phyloP scores from a whole-genome alignment of 2,329 filamentous ascomycete genomes.

The Cryphonectria carpinicola region DNA sequence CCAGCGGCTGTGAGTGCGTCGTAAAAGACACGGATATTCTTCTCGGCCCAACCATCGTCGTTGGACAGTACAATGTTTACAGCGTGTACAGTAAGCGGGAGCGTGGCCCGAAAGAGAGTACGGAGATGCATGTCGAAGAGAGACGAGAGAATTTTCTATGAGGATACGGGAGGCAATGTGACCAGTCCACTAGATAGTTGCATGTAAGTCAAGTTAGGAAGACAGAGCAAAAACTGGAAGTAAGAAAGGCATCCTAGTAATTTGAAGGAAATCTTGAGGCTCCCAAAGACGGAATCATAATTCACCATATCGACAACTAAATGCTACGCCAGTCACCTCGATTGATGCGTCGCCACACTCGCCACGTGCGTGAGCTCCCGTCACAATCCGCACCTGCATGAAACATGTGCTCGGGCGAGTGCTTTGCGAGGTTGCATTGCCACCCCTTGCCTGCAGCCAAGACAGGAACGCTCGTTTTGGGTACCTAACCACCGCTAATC shows the following conservation, averaged over 20 bases:
- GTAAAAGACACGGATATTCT: constrained; percentile 65
- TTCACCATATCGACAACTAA: neutral
- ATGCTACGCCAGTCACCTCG: neutral
- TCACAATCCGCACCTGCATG: neutral
- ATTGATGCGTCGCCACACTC: neutral
- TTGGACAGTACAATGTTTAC: constrained; percentile 44
- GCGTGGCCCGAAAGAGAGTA: neutral
- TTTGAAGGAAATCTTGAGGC: neutral
- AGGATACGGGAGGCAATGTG: neutral
- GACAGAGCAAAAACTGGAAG: neutral
- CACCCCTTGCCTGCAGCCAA: neutral
- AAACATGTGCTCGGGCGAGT: neutral
- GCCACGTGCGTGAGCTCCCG: neutral
- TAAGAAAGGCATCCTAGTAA: too few relatives aligned
- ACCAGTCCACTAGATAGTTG: neutral
- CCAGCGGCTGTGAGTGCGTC: constrained; percentile 57
- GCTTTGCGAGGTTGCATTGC: neutral
- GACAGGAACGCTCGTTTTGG: neutral
- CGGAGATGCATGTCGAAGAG: constrained; percentile 14
- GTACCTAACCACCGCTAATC: neutral
- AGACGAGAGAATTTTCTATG: neutral
- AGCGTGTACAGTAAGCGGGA: neutral
- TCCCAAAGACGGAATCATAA: neutral
- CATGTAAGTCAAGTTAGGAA: neutral
- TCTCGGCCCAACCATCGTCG: constrained; percentile 76